phyloP scores from a whole-genome alignment of 2,329 filamentous ascomycete genomes.

The Aspergillus versicolor region DNA sequence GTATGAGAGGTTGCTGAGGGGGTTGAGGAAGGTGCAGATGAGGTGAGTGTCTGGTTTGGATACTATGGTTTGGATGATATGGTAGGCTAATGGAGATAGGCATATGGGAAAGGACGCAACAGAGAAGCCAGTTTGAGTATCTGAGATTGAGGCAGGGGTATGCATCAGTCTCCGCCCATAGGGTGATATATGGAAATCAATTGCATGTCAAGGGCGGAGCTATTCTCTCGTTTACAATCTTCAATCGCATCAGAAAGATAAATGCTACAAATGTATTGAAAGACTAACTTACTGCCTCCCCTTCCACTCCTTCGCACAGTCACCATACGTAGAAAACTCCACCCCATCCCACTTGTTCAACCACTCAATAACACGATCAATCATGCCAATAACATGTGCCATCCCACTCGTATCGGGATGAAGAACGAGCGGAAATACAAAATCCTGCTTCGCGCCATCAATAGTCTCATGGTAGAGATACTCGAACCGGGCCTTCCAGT shows the following conservation, averaged over 20 bases:
- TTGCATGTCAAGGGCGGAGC: too few species aligned
- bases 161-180: too few species aligned
- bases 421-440: constrained; percentile 53
- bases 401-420: constrained; percentile 62
- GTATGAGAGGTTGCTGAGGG: constrained; percentile 9
- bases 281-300: not conserved
- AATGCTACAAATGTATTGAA: not conserved
- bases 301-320: constrained; percentile 9
- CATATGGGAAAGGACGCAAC: not conserved
- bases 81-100: not conserved
- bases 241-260: not conserved
- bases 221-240: too few species aligned
- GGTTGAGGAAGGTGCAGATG: constrained; percentile 12
- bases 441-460: constrained; percentile 47
- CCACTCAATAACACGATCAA: constrained; percentile 54
- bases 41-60: not conserved
- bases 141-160: too few species aligned
- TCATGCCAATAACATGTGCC: constrained; percentile 61
- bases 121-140: too few species aligned
- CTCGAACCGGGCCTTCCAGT: constrained; percentile 60
- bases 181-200: too few species aligned
- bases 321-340: constrained; percentile 22
- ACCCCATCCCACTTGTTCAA: constrained; percentile 42
- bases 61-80: too few species aligned
- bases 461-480: constrained; percentile 35